Percentiles rank a stretch among this genome's conserved stretches.
Evolutionary conservation across 441 rosid genomes (phyloP).

Genomic region (Corymbia calophylla): DNA sequence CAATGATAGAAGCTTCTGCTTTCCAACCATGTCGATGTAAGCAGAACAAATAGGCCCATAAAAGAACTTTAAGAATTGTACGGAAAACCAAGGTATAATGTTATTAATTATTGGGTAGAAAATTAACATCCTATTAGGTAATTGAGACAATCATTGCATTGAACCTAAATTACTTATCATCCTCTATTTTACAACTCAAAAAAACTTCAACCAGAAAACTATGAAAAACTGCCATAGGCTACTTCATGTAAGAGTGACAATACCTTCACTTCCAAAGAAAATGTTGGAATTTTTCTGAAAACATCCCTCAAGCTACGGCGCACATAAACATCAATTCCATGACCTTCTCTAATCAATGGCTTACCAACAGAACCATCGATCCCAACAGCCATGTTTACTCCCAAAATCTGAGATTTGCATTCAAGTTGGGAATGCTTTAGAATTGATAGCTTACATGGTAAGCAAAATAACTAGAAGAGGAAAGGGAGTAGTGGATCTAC

Average conservation of each 20-base stretch:
- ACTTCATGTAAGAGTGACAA: neutral
- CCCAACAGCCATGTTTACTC: constrained; percentile 96
- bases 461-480: neutral
- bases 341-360: constrained; percentile 88
- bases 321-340: constrained; percentile 78
- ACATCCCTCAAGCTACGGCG: constrained; percentile 97
- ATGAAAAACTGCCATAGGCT: neutral
- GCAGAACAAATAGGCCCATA: neutral
- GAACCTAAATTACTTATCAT: neutral
- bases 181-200: neutral
- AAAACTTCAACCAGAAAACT: neutral
- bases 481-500: constrained; percentile 22
- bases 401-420: constrained; percentile 63
- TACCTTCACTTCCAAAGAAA: constrained; percentile 93
- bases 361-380: constrained; percentile 76
- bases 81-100: neutral
- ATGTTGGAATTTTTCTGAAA: constrained; percentile 88
- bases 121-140: neutral
- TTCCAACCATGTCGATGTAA: neutral
- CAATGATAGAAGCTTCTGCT: neutral
- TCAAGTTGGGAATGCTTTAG: neutral
- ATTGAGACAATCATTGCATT: neutral
- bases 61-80: neutral
- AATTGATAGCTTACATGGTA: neutral
- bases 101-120: neutral